Percentiles rank a stretch among this genome's conserved stretches.
These are phyloP conservation scores for Microdochium paspali DNA, from an alignment of 2,329 filamentous ascomycete genomes.

Conservation along the genomic window DNA sequence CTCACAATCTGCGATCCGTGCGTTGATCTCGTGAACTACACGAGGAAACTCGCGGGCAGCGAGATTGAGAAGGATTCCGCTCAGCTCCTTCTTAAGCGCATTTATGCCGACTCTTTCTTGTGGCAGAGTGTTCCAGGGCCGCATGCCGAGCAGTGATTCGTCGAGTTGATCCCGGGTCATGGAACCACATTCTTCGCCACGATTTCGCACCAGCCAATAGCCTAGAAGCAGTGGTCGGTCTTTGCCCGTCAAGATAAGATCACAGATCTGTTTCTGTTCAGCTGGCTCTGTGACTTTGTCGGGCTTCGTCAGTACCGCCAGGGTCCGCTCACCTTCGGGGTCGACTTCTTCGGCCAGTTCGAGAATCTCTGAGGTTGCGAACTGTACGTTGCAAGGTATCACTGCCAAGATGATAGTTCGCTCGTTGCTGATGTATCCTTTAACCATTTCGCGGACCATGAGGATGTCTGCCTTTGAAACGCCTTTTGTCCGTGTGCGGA, in stretches of 20 bases:
- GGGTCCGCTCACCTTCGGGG: conserved; percentile 22
- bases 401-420: conserved; percentile 26
- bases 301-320: conserved; percentile 36
- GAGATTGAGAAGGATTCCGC: conserved; percentile 8
- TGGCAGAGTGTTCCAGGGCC: no score
- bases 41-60: conserved; percentile 16
- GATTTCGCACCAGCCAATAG: no score
- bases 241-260: conserved; percentile 9
- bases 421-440: conserved; percentile 4
- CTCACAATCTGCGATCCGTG: conserved; percentile 3
- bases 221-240: not conserved
- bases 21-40: conserved; percentile 12
- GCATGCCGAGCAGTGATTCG: no score
- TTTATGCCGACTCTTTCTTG: no score
- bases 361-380: conserved; percentile 34
- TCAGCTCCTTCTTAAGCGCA: no score
- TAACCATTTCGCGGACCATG: conserved; percentile 7
- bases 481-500: no score
- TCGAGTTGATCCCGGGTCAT: no score
- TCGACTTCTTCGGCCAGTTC: conserved; percentile 26
- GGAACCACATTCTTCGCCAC: no score
- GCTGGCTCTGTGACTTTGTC: conserved; percentile 24
- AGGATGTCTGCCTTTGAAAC: no score
- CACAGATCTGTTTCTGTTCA: conserved; percentile 3
- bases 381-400: conserved; percentile 30